phyloP scores from a whole-genome alignment of 345 rosid species.

The Bruguiera sexangula region DNA sequence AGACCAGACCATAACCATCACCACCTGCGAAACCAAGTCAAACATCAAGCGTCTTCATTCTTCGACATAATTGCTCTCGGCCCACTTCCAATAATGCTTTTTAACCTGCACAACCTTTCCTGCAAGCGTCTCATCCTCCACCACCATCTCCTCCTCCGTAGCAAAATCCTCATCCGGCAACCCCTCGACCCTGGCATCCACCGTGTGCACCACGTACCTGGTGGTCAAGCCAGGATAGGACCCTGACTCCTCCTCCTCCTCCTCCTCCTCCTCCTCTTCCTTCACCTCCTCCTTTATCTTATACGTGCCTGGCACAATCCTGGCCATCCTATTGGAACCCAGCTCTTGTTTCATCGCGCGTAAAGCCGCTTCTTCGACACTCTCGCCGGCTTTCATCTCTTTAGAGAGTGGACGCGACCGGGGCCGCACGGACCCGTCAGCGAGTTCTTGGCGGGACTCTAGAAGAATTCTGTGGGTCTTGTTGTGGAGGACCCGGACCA shows the following conservation, averaged over 20 bases:
- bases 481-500: too few relatives aligned
- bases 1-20: too few relatives aligned
- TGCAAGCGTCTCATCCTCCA: neutral
- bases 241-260: conserved; percentile 2
- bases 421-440: neutral
- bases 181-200: conserved; percentile 13
- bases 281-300: conserved; percentile 1
- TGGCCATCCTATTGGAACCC: neutral
- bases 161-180: conserved; percentile 8
- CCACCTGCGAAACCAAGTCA: too few relatives aligned
- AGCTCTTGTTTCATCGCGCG: conserved; percentile 10
- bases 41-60: too few relatives aligned
- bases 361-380: conserved; percentile 3
- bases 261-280: neutral
- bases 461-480: conserved; percentile 3
- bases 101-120: too few relatives aligned
- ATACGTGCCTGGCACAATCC: conserved; percentile 3
- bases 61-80: too few relatives aligned
- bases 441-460: conserved; percentile 2
- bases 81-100: too few relatives aligned
- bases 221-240: conserved; percentile 4
- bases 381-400: conserved; percentile 9
- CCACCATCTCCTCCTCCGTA: conserved; percentile 7
- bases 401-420: neutral
- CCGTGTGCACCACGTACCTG: conserved; percentile 10